These are phyloP conservation scores for Lantana camara DNA, from an alignment of 257 asterid species.

Conservation along the genomic window DNA sequence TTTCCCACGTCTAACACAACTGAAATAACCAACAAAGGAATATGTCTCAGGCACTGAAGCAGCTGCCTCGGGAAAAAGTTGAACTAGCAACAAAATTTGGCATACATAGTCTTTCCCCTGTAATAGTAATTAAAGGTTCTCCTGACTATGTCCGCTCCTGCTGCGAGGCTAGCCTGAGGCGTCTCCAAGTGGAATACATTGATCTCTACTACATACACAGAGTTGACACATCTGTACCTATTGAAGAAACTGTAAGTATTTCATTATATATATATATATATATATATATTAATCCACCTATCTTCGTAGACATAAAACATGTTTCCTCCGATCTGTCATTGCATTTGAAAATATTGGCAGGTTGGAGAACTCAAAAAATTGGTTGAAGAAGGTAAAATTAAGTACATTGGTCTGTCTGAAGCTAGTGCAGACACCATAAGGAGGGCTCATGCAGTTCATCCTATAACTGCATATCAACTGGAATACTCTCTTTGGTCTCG, in stretches of 20 bases:
- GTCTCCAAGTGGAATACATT: conserved; percentile 62
- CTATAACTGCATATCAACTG: conserved; percentile 52
- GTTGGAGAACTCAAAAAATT: no score
- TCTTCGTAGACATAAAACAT: no score
- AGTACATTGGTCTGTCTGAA: conserved; percentile 70
- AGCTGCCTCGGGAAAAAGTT: conserved; percentile 59
- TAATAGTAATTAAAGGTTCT: conserved; percentile 54
- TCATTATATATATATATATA: no score
- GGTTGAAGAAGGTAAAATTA: no score
- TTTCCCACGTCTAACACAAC: no score
- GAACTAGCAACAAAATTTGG: conserved; percentile 73
- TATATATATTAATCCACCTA: no score
- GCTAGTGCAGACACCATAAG: conserved; percentile 59
- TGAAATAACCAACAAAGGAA: background rate
- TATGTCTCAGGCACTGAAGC: conserved; percentile 57
- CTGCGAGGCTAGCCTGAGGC: conserved; percentile 64
- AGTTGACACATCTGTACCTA: conserved; percentile 54
- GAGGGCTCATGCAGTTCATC: conserved; percentile 70
- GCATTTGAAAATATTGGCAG: no score
- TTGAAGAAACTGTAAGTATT: conserved; percentile 57
- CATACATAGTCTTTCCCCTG: conserved; percentile 29
- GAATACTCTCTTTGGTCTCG: conserved; percentile 72
- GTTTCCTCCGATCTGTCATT: no score
- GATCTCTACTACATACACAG: conserved; percentile 66
- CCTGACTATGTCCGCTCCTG: conserved; percentile 62